A percentile compares a stretch with the other conserved stretches of the same genome.
Evolutionary conservation across 1,284 basidiomycete genomes (phyloP).

Genomic region (Tremellales sp.): DNA sequence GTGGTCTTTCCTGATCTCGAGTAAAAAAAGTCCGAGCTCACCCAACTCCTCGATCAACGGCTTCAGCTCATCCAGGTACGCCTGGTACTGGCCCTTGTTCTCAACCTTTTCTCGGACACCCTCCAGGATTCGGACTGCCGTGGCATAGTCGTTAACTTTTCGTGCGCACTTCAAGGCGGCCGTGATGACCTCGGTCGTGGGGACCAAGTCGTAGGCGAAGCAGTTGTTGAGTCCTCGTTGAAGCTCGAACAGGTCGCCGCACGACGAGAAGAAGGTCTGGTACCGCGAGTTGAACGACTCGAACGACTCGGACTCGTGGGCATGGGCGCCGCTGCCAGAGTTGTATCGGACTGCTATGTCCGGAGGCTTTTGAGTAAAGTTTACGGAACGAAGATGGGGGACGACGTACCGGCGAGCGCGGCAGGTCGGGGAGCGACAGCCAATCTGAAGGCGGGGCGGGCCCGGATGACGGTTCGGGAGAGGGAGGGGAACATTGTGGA

Average conservation of each 20-base stretch:
- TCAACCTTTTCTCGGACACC: constrained; percentile 91
- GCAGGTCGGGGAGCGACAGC: constrained; percentile 27
- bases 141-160: constrained; percentile 93
- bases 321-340: constrained; percentile 38
- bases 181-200: constrained; percentile 82
- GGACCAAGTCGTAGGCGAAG: constrained; percentile 97
- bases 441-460: constrained; percentile 25
- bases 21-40: constrained; percentile 49
- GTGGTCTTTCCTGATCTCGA: not conserved
- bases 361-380: not conserved
- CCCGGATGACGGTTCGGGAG: constrained; percentile 35
- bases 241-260: constrained; percentile 94
- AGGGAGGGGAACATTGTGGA: constrained; percentile 28
- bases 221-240: constrained; percentile 99
- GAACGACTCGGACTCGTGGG: constrained; percentile 84
- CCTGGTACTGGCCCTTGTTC: constrained; percentile 87
- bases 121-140: constrained; percentile 92
- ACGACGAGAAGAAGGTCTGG: constrained; percentile 85
- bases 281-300: constrained; percentile 93
- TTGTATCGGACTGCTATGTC: constrained; percentile 35
- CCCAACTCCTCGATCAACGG: constrained; percentile 82
- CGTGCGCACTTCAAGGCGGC: constrained; percentile 83
- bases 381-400: not conserved
- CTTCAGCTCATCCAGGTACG: constrained; percentile 83
- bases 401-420: constrained; percentile 35